Conservation (phyloP, 1,284 basidiomycete genomes). For the Termitomyces sp. region DNA sequence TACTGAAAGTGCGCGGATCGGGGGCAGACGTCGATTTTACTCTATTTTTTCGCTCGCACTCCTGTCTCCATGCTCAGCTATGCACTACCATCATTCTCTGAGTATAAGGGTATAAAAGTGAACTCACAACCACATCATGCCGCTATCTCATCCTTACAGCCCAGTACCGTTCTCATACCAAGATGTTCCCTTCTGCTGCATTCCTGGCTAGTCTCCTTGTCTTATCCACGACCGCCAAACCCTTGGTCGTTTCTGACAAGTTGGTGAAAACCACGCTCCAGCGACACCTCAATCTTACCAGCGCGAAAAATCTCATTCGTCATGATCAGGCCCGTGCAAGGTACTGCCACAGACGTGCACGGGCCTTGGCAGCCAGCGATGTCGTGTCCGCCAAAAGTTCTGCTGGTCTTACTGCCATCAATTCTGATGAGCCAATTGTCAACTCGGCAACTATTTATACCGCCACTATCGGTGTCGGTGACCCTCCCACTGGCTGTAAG, state of each 20-base stretch:
- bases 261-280: slow-evolving; percentile 41
- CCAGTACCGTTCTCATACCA: background rate
- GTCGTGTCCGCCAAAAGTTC: background rate
- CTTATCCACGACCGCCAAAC: background rate
- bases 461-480: slow-evolving; percentile 51
- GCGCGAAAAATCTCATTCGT: slow-evolving; percentile 40
- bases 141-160: no score
- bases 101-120: no score
- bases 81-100: no score
- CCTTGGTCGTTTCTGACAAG: background rate
- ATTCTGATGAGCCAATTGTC: slow-evolving; percentile 34
- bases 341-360: slow-evolving; percentile 34
- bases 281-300: slow-evolving; percentile 44
- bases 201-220: background rate
- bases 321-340: slow-evolving; percentile 49
- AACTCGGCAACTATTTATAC: slow-evolving; percentile 47
- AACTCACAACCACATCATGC: no score
- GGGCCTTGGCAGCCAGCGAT: slow-evolving; percentile 8
- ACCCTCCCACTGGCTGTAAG: slow-evolving; percentile 51
- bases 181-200: background rate
- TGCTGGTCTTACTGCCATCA: slow-evolving; percentile 18
- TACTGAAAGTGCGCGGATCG: no score
- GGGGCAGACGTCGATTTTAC: no score
- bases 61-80: no score
- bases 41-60: no score